phyloP scores from a whole-genome alignment of 2,329 filamentous ascomycete genomes.

The Xylariaceae sp. region DNA sequence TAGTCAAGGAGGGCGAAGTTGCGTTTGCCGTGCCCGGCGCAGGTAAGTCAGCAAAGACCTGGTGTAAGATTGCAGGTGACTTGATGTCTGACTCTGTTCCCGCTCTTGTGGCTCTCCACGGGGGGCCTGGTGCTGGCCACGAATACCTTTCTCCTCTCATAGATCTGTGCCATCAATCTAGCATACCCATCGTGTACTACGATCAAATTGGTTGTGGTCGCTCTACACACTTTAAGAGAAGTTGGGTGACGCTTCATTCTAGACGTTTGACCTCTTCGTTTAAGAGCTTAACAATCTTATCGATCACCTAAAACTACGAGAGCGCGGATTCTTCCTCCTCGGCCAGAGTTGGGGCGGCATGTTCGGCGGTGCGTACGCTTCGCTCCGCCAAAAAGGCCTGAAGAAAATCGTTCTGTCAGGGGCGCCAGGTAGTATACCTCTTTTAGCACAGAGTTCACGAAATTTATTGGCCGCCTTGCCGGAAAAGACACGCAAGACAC shows the following conservation, averaged over 20 bases:
- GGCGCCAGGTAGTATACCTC: constrained; percentile 7
- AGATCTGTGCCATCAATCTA: constrained; percentile 49
- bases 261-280: constrained; percentile 12
- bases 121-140: constrained; percentile 52
- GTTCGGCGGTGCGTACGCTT: constrained; percentile 10
- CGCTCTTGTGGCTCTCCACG: constrained; percentile 23
- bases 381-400: neutral
- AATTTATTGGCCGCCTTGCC: constrained; percentile 13
- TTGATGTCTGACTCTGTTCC: constrained; percentile 44
- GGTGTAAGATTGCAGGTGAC: constrained; percentile 24
- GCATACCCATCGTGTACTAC: constrained; percentile 45
- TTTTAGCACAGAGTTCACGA: neutral
- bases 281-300: constrained; percentile 12
- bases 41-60: constrained; percentile 29
- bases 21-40: constrained; percentile 22
- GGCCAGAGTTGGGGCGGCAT: constrained; percentile 21
- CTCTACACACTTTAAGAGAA: constrained; percentile 8
- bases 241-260: constrained; percentile 3
- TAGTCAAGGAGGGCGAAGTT: constrained; percentile 21
- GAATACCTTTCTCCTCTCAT: constrained; percentile 67
- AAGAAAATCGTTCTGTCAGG: constrained; percentile 10
- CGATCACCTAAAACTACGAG: neutral
- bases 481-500: constrained; percentile 6
- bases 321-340: neutral
- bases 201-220: constrained; percentile 16